Evolutionary conservation across 306 rosid genomes (phyloP).

Genomic region (Cucumis cinereus): DNA sequence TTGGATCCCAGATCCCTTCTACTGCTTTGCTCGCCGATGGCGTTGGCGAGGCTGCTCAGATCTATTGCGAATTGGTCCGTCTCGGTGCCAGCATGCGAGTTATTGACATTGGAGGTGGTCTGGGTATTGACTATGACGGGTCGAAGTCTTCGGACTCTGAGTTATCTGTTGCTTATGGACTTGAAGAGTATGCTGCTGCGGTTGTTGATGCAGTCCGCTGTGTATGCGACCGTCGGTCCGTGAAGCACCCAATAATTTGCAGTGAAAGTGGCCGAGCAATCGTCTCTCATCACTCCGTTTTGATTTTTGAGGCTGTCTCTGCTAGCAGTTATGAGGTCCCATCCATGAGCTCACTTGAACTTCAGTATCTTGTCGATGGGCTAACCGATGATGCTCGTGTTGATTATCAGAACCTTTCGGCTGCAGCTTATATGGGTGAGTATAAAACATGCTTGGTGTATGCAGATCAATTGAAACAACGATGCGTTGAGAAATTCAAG

Average conservation of each 20-base stretch:
- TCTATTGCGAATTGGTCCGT: slow-evolving; percentile 77
- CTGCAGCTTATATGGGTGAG: slow-evolving; percentile 49
- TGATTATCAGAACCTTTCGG: slow-evolving; percentile 35
- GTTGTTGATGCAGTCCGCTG: slow-evolving; percentile 49
- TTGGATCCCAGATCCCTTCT: slow-evolving; percentile 77
- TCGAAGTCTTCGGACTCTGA: slow-evolving; percentile 63
- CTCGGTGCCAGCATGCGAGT: slow-evolving; percentile 75
- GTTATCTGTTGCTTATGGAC: slow-evolving; percentile 52
- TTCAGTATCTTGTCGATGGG: slow-evolving; percentile 42
- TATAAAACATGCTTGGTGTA: slow-evolving; percentile 41
- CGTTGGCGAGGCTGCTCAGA: slow-evolving; percentile 77
- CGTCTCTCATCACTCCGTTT: slow-evolving; percentile 73
- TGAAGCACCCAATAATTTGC: slow-evolving; percentile 60
- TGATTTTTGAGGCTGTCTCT: slow-evolving; percentile 64
- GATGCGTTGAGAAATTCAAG: slow-evolving; percentile 67
- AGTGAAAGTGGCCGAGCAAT: slow-evolving; percentile 86
- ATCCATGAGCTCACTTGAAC: slow-evolving; percentile 23
- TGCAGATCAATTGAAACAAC: slow-evolving; percentile 56
- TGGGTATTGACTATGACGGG: slow-evolving; percentile 83
- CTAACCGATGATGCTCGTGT: slow-evolving; percentile 55
- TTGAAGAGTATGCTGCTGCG: slow-evolving; percentile 61
- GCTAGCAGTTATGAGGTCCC: slow-evolving; percentile 20
- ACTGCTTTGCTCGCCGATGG: slow-evolving; percentile 59
- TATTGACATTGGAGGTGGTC: slow-evolving; percentile 80
- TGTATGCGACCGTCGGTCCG: slow-evolving; percentile 47